Base-by-base conservation (phyloP, 2,329 filamentous ascomycete genomes). In the Apiospora rasikravindrae region DNA sequence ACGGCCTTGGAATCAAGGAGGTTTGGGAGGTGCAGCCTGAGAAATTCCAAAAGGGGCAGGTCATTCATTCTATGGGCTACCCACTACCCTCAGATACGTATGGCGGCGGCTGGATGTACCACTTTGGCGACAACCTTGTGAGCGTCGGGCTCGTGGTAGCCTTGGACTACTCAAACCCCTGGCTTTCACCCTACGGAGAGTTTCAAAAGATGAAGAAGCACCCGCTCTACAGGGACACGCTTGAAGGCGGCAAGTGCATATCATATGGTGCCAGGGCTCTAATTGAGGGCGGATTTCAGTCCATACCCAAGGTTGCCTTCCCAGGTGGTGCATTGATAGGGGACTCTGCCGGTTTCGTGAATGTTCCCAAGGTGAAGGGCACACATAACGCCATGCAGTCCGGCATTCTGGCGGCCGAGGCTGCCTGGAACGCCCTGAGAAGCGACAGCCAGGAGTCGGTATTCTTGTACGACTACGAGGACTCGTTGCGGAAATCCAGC, bases 181-280 rank as follows among this genome's bases (percentile, higher is more conserved):
- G 96, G 94, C 84, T 98, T 71, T 96, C 95, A 4, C 96, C 96
- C 0, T 99, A 98, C 81, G 90, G 91, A 72, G 96, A 99, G 82
- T 99, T 99, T 82, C 96, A 99, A 83, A 98, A 97, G 86, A 92
- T 99, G 87, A 99, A 99, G 88, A 93, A 96, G 77, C 96, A 99
- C 82, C 95, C 96, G n/a, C 85, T 97, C 69, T 98, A 97, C 87
- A 91, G 88, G 76, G 87, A 90, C 6, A 91, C 95, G 24, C 88
- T 99, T n/a, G 94, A 98, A 82, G 96, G 96, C 73, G 96, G 96
- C 76, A 98, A 97, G 85, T 98, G 96, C 82, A 95, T 99, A 76
- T 98, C 96, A 0, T 99, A 99, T 80, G 96, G 93, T 73, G 96
- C 96, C 7, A 91, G 96, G 72, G 94, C 96, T 2, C 88, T 99